Conservation (phyloP, 345 rosid species). For the Odontarrhena argentea region DNA sequence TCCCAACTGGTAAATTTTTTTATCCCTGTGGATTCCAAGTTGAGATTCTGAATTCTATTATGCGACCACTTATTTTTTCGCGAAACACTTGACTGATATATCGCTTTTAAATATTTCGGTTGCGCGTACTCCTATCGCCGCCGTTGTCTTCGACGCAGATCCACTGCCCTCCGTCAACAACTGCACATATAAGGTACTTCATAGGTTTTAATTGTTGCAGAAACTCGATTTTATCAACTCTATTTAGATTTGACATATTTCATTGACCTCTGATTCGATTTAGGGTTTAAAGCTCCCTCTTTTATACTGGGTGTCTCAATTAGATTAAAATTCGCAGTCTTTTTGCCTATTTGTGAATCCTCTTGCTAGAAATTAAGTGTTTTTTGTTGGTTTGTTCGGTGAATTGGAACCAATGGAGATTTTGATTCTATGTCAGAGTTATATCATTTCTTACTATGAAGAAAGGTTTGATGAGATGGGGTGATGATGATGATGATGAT, state of each 20-base stretch:
- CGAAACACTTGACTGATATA: too few relatives aligned
- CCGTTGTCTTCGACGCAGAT: constrained; percentile 4
- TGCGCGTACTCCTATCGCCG: constrained; percentile 7
- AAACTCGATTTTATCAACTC: neutral
- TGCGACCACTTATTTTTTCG: too few relatives aligned
- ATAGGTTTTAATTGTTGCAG: neutral
- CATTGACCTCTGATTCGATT: constrained; percentile 10
- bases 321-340: neutral
- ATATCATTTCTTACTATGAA: constrained; percentile 17
- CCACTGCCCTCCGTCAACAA: neutral
- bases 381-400: neutral
- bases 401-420: constrained; percentile 8
- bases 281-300: constrained; percentile 2
- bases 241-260: constrained; percentile 9
- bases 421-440: constrained; percentile 19
- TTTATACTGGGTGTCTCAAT: constrained; percentile 19
- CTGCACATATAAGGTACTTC: constrained; percentile 4
- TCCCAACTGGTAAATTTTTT: too few relatives aligned
- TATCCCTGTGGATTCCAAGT: too few relatives aligned
- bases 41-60: too few relatives aligned
- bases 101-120: neutral
- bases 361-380: neutral
- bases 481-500: constrained; percentile 34
- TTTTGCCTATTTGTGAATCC: too few relatives aligned
- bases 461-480: constrained; percentile 41